Evolutionary conservation across 192 early-diverging fungal genomes (phyloP).

Genomic region (Gryganskiella cystojenkinii): DNA sequence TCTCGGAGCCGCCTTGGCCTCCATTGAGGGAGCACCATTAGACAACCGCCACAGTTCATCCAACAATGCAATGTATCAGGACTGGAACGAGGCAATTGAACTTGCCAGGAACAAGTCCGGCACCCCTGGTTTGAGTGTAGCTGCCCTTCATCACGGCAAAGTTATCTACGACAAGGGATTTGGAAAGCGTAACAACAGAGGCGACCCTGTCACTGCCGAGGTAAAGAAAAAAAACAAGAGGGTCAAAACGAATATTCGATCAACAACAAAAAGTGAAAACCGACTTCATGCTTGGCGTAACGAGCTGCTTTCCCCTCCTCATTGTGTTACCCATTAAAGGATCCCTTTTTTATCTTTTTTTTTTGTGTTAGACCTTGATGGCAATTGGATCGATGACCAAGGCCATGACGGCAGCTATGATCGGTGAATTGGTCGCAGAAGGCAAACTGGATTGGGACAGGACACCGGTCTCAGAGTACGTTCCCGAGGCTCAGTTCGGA

Average conservation of each 20-base stretch:
- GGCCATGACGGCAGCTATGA: constrained; percentile 8
- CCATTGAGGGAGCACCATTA: too few species aligned
- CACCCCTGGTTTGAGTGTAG: constrained; percentile 1
- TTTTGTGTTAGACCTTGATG: not conserved
- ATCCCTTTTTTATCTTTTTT: not conserved
- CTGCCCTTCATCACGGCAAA: not conserved
- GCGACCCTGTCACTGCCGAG: not conserved
- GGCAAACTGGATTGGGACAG: constrained; percentile 18
- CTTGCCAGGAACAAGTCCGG: not conserved
- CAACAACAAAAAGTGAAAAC: not conserved
- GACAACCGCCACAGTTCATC: too few species aligned
- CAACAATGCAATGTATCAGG: too few species aligned
- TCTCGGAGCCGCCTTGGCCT: too few species aligned
- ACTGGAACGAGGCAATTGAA: not conserved
- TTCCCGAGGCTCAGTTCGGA: constrained; percentile 11
- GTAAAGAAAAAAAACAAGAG: not conserved
- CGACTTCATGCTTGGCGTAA: too few species aligned
- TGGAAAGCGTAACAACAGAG: constrained; percentile 2
- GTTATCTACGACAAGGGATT: not conserved
- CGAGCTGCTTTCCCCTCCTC: not conserved
- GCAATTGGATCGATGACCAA: constrained; percentile 16
- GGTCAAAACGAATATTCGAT: not conserved
- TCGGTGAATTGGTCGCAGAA: constrained; percentile 14
- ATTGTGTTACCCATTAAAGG: not conserved
- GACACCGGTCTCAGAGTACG: not conserved